A percentile compares a stretch with the other conserved stretches of the same genome.
Conservation (phyloP, 2,329 filamentous ascomycete species). For the Talaromyces sp. region DNA sequence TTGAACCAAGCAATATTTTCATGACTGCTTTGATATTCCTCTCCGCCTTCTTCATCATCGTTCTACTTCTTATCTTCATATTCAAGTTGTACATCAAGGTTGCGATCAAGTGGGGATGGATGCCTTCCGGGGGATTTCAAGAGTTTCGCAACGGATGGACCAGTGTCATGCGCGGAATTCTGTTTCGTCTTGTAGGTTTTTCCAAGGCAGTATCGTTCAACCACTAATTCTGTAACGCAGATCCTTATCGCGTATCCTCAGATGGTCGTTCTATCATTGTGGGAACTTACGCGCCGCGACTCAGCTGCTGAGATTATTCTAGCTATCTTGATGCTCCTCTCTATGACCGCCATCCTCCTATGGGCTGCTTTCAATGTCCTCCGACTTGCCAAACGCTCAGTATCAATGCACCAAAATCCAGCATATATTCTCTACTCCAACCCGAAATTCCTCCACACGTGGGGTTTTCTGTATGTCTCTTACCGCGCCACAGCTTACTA, state of each 20-base stretch:
- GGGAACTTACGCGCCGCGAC: constrained; percentile 85
- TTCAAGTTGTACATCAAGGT: constrained; percentile 81
- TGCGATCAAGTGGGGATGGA: constrained; percentile 67
- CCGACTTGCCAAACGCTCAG: constrained; percentile 79
- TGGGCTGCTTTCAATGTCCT: constrained; percentile 92
- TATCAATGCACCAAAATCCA: constrained; percentile 88
- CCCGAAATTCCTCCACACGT: constrained; percentile 87
- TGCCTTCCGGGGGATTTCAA: constrained; percentile 78
- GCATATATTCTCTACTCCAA: constrained; percentile 97
- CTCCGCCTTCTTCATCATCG: constrained; percentile 73
- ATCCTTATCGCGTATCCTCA: constrained; percentile 91
- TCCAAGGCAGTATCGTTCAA: too few relatives aligned
- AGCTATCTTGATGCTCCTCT: constrained; percentile 82
- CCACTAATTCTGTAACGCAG: not conserved
- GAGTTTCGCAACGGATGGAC: constrained; percentile 95
- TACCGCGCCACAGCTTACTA: constrained; percentile 95
- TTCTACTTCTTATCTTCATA: constrained; percentile 65
- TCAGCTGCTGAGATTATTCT: constrained; percentile 81
- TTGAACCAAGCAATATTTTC: constrained; percentile 90
- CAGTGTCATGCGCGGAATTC: constrained; percentile 85
- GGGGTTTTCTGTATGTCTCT: constrained; percentile 96
- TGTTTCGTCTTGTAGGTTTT: constrained; percentile 67
- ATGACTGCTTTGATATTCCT: constrained; percentile 89
- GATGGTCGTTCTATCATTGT: constrained; percentile 83
- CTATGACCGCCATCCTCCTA: constrained; percentile 69